phyloP scores from a whole-genome alignment of 192 early-diverging fungal species.

The Kickxella alabastrina region DNA sequence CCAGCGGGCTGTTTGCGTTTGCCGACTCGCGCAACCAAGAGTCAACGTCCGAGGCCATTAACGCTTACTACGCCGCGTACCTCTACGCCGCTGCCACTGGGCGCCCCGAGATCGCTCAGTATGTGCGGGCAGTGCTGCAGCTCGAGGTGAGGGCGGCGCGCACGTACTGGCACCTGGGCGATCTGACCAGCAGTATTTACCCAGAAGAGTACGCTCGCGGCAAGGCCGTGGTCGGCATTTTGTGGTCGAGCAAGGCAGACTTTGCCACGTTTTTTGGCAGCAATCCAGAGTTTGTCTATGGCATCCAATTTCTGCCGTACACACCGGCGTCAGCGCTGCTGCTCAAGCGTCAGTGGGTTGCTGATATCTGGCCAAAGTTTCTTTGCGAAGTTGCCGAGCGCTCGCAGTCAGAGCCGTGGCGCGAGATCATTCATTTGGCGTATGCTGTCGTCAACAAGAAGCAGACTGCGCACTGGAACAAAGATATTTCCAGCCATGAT shows the following conservation, averaged over 20 bases:
- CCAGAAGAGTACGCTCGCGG: conserved; percentile 20
- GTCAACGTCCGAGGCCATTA: conserved; percentile 53
- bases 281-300: conserved; percentile 51
- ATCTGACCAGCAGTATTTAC: conserved; percentile 24
- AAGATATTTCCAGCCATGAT: conserved; percentile 27
- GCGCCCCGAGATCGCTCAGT: conserved; percentile 23
- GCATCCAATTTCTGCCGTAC: conserved; percentile 54
- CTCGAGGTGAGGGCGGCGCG: conserved; percentile 45
- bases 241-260: conserved; percentile 51
- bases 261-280: conserved; percentile 43
- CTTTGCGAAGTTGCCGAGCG: conserved; percentile 12
- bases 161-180: conserved; percentile 53
- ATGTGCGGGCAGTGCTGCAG: conserved; percentile 32
- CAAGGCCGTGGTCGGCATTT: conserved; percentile 46
- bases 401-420: conserved; percentile 29
- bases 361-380: conserved; percentile 32
- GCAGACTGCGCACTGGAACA: conserved; percentile 15
- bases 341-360: conserved; percentile 43
- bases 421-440: conserved; percentile 45
- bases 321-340: conserved; percentile 44
- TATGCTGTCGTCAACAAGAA: conserved; percentile 47
- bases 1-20: conserved; percentile 51
- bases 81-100: conserved; percentile 34
- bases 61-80: conserved; percentile 53
- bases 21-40: conserved; percentile 56